Conservation (phyloP, 441 rosid genomes). For the Erodium texanum region DNA sequence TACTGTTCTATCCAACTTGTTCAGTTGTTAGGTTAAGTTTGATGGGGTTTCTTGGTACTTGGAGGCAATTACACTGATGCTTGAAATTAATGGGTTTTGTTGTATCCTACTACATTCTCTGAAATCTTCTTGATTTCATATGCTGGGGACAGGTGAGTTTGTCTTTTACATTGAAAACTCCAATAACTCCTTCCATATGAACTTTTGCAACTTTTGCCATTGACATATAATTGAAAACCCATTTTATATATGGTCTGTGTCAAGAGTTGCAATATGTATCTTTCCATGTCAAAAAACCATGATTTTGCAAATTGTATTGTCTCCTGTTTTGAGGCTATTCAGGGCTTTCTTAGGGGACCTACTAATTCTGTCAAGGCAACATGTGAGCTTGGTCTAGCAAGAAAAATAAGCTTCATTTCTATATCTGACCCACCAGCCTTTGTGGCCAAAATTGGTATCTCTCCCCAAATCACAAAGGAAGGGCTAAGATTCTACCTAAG, state of each 20-base stretch:
- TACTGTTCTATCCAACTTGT: background rate
- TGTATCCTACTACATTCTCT: background rate
- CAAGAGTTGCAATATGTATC: no score
- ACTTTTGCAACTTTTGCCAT: background rate
- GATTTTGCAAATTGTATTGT: no score
- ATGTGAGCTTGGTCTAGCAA: background rate
- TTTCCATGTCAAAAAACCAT: no score
- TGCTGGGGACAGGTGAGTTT: background rate
- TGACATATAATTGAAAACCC: background rate
- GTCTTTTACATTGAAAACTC: background rate
- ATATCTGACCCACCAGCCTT: background rate
- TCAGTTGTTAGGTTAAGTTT: background rate
- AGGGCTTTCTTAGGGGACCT: background rate
- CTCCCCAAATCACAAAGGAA: background rate
- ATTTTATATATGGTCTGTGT: background rate
- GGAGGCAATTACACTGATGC: background rate
- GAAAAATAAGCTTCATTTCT: background rate
- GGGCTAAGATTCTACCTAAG: background rate
- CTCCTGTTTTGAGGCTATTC: background rate
- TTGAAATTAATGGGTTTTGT: constrained; percentile 1
- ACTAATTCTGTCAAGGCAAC: background rate
- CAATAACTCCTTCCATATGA: background rate
- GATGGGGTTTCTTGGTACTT: background rate
- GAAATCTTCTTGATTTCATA: background rate
- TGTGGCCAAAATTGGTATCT: background rate